phyloP scores from a whole-genome alignment of 352 stramenopile species.

The Globisporangium recalcitrans region DNA sequence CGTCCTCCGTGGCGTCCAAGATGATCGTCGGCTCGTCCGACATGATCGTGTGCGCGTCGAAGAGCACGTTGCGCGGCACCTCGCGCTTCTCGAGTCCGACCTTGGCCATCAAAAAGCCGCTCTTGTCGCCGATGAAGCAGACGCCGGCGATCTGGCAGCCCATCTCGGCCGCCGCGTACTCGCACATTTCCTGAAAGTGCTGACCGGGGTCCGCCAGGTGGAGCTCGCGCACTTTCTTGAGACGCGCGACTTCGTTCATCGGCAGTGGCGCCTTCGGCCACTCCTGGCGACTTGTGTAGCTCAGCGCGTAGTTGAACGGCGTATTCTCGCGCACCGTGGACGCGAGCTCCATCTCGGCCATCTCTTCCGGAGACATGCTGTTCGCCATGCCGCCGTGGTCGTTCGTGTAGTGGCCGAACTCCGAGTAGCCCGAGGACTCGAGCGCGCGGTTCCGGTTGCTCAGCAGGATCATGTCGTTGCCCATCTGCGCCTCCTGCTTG shows the following conservation, averaged over 20 bases:
- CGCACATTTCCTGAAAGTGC: conserved; percentile 86
- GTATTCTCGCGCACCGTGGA: conserved; percentile 72
- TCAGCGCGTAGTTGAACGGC: conserved; percentile 74
- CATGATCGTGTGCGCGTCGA: conserved; percentile 83
- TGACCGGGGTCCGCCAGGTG: conserved; percentile 68
- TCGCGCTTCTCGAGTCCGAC: conserved; percentile 74
- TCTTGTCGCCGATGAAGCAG: conserved; percentile 85
- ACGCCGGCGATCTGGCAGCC: conserved; percentile 78
- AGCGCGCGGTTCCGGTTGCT: conserved; percentile 11
- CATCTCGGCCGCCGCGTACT: conserved; percentile 76
- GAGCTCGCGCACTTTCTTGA: conserved; percentile 70
- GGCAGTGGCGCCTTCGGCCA: conserved; percentile 79
- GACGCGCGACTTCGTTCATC: conserved; percentile 49
- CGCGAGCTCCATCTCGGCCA: conserved; percentile 51
- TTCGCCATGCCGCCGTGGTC: conserved; percentile 23
- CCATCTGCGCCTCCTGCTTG: conserved; percentile 12
- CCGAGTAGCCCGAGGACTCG: conserved; percentile 30
- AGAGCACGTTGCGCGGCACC: conserved; percentile 68
- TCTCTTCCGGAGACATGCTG: conserved; percentile 45
- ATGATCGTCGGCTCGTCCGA: conserved; percentile 65
- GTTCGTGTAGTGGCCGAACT: conserved; percentile 37
- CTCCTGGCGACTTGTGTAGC: conserved; percentile 73
- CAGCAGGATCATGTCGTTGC: conserved; percentile 59
- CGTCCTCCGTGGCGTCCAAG: conserved; percentile 73
- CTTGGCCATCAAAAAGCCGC: conserved; percentile 77